Evolutionary conservation across 2,329 filamentous ascomycete species (phyloP), one percentile per base, ranked within the genome.

Genomic region (Aspergillus sp.): DNA sequence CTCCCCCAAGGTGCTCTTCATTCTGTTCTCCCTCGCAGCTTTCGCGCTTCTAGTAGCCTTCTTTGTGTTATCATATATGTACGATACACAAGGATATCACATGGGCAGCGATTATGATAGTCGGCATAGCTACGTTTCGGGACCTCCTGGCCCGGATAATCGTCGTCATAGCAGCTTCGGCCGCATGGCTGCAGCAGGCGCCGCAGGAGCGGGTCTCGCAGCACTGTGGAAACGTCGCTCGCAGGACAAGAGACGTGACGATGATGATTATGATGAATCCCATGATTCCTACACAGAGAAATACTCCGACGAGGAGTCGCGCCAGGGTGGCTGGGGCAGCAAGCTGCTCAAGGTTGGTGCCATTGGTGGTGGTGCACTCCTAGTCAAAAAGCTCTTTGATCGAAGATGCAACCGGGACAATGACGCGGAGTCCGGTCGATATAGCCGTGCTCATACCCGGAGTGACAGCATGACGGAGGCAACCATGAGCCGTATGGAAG

Each of bases 1-100:
- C 5, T 96, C 92, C 25, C 93, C 94, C 4, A 85, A 88, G 64
- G 83, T 82, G 34, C 80, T 92, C 3, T 99, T 97, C 69, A 85
- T 99, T 48, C 77, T 97, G 3, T 99, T 88, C 65, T 82, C 92
- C 0, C 58, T 97, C 0, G 93, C 88, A 78, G 87, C 88, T 69
- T 83, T 84, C 23, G 79, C 88, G 16, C 75, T 97, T 31, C 61
- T 97, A 14, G 64, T 91, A 2, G 58, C 85, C 13, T 97, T 91
- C 71, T 95, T 97, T 63, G 77, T 93, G 50, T 77, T 96, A 31
- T 88, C 87, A 58, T 95, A 89, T 71, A 78, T 83, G 70, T 86
- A 75, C 71, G 85, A 73, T 32, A 62, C 61, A n/a, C 64, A 69
- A 49, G 64, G 67, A 72, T 82, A 65, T 61, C 80, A 67, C 65